Percentiles rank a stretch among this genome's conserved stretches.
These are phyloP conservation scores for Sanchytrium tribonematis DNA, from an alignment of 371 early-diverging fungal genomes.

Conservation along the genomic window DNA sequence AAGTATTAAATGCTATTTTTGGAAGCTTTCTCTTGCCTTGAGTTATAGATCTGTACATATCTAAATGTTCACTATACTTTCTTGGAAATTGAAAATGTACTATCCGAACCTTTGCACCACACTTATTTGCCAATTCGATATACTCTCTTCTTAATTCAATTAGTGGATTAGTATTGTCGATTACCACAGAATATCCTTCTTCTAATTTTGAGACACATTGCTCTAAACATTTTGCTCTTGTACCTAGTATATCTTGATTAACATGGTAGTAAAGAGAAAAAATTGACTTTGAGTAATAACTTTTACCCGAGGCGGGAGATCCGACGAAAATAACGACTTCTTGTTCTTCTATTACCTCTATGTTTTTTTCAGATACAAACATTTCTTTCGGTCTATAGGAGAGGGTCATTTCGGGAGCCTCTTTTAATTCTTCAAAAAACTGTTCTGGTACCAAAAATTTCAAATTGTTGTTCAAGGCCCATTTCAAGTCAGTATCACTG, in stretches of 20 bases:
- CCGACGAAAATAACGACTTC: conserved; percentile 53
- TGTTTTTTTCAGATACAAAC: too few species aligned
- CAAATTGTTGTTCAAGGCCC: conserved; percentile 42
- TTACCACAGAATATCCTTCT: conserved; percentile 25
- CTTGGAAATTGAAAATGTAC: conserved; percentile 31
- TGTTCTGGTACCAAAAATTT: conserved; percentile 57
- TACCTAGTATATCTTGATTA: conserved; percentile 52
- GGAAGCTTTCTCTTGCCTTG: too few species aligned
- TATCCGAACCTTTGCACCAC: conserved; percentile 27
- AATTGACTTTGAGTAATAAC: conserved; percentile 31
- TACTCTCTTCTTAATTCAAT: conserved; percentile 26
- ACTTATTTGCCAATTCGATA: conserved; percentile 26
- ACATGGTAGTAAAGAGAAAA: conserved; percentile 36
- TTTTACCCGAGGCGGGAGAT: conserved; percentile 60
- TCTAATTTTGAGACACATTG: conserved; percentile 21
- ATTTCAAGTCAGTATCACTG: conserved; percentile 49
- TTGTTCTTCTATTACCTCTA: conserved; percentile 8
- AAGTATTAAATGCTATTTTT: too few species aligned
- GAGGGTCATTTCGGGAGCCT: too few species aligned
- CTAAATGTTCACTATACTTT: conserved; percentile 37
- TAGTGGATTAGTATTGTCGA: conserved; percentile 66
- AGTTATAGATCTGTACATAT: too few species aligned
- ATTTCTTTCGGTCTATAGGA: too few species aligned
- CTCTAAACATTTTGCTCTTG: conserved; percentile 34
- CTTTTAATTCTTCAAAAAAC: conserved; percentile 26